Base-by-base conservation (phyloP, 108 stramenopile genomes). In the Nitzschia sp. region DNA sequence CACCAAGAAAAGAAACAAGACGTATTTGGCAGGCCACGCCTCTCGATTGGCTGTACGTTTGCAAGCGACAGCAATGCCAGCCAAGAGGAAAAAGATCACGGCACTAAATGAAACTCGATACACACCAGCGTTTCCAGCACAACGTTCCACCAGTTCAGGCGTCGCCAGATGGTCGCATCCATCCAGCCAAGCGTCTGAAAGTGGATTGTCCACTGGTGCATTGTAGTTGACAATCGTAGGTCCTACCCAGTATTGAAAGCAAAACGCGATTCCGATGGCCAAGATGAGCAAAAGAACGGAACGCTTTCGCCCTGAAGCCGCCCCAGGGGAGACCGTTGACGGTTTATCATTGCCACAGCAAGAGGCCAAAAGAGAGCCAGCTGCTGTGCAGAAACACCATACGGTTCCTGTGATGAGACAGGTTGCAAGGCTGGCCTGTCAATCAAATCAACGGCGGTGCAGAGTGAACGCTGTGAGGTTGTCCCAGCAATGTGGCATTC, bases 331-430 rank as follows among this genome's bases (percentile, higher is more conserved):
- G 17, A 78, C 55, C 9, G 80, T 69, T 18, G 90, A 92, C 26
- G 89, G 80, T 59, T 95, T 95, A 77, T 95, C 94, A 56, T 92
- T 95, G 15, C 94, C 94, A 46, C 86, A 90, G 71, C 94, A 95
- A 0, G 87, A 69, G 18, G 70, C 54, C 29, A 85, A 72, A 18
- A 95, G 70, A 1, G 88, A 89, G 11, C 79, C 66, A 18, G 83
- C 62, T 30, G 94, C 94, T 31, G 85, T 77, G 66, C 94, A 85
- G 75, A 85, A 89, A 71, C 94, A 95, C 75, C 85, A 92, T 1
- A 74, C 59, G n/a, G 76, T 29, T 13, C 85, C 79, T 42, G 61
- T 62, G 21, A 42, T 42, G 42, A 62, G 32, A 25, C 61, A 62
- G 15, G 61, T 62, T 34, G 32, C 25, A 19, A 62, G 25, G 46